Evolutionary conservation across 2,329 filamentous ascomycete species (phyloP), one percentile per base, ranked within the genome.

Genomic region (Fusarium sororula): DNA sequence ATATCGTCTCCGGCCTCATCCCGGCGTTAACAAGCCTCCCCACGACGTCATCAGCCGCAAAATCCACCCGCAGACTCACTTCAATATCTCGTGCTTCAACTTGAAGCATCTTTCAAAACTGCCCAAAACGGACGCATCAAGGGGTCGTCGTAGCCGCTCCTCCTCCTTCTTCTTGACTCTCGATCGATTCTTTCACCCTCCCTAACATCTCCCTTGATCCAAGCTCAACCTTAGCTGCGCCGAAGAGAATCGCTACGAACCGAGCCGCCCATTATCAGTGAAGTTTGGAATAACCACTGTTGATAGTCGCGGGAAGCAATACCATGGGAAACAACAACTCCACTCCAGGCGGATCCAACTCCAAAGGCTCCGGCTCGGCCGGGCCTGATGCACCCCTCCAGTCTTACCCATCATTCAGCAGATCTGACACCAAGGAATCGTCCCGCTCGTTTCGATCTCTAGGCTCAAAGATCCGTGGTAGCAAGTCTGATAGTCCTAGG

Each of bases 351-450:
- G 85, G 75, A 63, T 73, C 74, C 38, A 83, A 83, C 68, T 82
- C 85, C 78, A 93, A 90, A 83, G 84, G 84, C 75, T 85, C 85
- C 45, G 84, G 83, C 70, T 75, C 82, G 47, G 81, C 83, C 67
- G 84, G 85, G 68, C 80, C 81, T 68, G 87, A 89, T 70, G 79
- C 76, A 30, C 63, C 75, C 50, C 86, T 98, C 67, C 92, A 94
- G 82, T 93, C 94, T 37, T 97, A 96, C 82, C 96, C 95, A 35
- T 98, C 96, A 35, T 96, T 98, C 81, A 93, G 92, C 84, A 93
- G 93, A 81, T 94, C 95, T 64, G 96, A 98, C 81, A 98, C 96
- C 35, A 96, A 95, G 82, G 95, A 98, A 75, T 98, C 95, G 12
- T 90, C 93, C 38, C 93, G 95, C 74, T 98, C 95, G 9, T 91